Conservation (phyloP, 208 protist genomes). For the Acanthamoeba quina region DNA sequence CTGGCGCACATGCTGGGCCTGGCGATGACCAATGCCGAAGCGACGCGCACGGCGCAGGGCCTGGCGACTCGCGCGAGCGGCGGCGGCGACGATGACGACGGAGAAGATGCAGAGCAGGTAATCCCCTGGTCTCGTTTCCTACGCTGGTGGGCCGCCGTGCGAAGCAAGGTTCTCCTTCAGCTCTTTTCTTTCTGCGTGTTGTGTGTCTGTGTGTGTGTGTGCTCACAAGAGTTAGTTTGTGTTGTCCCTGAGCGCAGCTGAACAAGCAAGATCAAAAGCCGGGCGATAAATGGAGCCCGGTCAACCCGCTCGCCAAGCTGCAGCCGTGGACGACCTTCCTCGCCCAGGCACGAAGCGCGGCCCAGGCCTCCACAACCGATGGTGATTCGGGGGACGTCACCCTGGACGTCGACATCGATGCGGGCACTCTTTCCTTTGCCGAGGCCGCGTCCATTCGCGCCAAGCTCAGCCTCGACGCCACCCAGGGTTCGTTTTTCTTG, state of each 20-base stretch:
- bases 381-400: neutral
- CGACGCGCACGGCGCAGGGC: neutral
- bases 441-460: neutral
- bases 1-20: neutral
- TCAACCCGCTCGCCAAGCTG: neutral
- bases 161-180: neutral
- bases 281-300: neutral
- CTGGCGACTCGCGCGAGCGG: neutral
- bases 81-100: neutral
- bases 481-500: neutral
- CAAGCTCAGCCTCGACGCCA: neutral
- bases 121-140: constrained; percentile 13
- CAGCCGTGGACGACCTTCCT: neutral
- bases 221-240: no score
- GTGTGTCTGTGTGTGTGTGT: no score
- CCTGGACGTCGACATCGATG: neutral
- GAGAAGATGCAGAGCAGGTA: neutral
- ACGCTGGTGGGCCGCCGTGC: constrained; percentile 30
- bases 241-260: neutral
- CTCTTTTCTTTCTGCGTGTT: neutral
- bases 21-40: neutral
- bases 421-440: neutral
- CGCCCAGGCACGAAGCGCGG: neutral
- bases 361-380: neutral
- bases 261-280: constrained; percentile 11